Percentiles rank a stretch among this genome's conserved stretches.
Conservation (phyloP, 2,329 filamentous ascomycete genomes). For the Colletotrichum tamarilloi region DNA sequence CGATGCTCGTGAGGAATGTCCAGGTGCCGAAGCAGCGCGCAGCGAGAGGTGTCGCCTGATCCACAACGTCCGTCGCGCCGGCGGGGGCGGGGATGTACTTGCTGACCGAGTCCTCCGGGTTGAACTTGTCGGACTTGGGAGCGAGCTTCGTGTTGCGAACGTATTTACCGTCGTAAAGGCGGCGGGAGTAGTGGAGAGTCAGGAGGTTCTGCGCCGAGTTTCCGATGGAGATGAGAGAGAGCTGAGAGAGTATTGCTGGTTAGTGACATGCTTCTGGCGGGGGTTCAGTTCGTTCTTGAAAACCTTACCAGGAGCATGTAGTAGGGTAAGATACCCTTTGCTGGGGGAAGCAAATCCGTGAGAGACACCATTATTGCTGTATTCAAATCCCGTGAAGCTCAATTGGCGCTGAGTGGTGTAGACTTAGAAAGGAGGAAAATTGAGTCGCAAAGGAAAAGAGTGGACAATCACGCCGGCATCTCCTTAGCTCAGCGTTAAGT, state of each 20-base stretch:
- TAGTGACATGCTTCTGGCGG: background rate
- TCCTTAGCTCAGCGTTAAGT: background rate
- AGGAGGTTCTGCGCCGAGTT: constrained; percentile 88
- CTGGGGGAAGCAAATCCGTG: constrained; percentile 56
- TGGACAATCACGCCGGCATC: background rate
- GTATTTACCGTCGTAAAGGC: constrained; percentile 81
- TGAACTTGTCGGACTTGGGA: constrained; percentile 51
- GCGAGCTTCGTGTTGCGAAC: constrained; percentile 61
- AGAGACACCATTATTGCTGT: constrained; percentile 56
- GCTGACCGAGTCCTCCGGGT: constrained; percentile 64
- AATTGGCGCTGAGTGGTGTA: background rate
- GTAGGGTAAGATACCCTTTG: constrained; percentile 67
- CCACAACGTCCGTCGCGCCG: constrained; percentile 58
- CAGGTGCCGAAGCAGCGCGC: constrained; percentile 88
- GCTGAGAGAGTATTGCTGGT: constrained; percentile 57
- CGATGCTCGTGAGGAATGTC: constrained; percentile 81
- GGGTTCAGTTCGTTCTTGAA: too few species aligned
- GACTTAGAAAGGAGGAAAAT: background rate
- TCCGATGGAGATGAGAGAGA: constrained; percentile 82
- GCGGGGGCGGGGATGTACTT: constrained; percentile 61
- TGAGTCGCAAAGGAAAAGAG: background rate
- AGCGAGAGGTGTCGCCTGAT: constrained; percentile 79
- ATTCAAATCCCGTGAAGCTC: background rate
- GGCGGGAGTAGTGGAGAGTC: constrained; percentile 84
- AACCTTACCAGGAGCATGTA: constrained; percentile 66